These are phyloP conservation scores for Aspergillus avenaceus DNA, from an alignment of 495 filamentous ascomycete genomes.

Conservation along the genomic window DNA sequence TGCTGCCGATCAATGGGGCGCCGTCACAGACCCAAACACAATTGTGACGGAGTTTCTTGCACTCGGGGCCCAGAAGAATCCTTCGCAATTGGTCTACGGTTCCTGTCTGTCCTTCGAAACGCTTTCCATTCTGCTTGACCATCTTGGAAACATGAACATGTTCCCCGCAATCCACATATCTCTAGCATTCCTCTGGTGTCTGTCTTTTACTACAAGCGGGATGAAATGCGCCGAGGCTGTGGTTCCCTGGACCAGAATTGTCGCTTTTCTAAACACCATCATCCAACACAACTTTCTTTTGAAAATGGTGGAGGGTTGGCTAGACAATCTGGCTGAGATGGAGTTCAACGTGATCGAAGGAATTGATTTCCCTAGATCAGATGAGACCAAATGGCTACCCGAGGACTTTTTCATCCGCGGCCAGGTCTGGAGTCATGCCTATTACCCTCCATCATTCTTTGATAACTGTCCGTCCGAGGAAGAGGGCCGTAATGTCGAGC, in stretches of 20 bases:
- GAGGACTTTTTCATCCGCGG: slow-evolving; percentile 84
- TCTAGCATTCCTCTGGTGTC: slow-evolving; percentile 64
- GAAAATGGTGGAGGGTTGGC: not conserved
- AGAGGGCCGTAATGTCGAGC: slow-evolving; percentile 70
- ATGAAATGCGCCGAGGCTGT: slow-evolving; percentile 48
- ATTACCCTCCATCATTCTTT: slow-evolving; percentile 72
- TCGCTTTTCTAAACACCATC: slow-evolving; percentile 64
- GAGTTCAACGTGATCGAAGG: slow-evolving; percentile 45
- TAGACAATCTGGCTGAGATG: slow-evolving; percentile 16
- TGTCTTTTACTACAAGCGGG: slow-evolving; percentile 47
- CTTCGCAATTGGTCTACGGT: slow-evolving; percentile 24
- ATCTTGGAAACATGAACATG: slow-evolving; percentile 58
- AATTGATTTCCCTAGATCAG: slow-evolving; percentile 47
- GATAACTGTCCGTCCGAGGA: slow-evolving; percentile 64
- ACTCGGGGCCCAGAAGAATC: slow-evolving; percentile 7
- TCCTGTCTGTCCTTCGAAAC: slow-evolving; percentile 43
- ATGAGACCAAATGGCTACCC: slow-evolving; percentile 62
- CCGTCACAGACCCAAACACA: slow-evolving; percentile 5
- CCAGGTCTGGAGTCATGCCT: slow-evolving; percentile 62
- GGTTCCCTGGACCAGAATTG: slow-evolving; percentile 66
- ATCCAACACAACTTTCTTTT: slow-evolving; percentile 17
- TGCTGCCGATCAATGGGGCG: slow-evolving; percentile 16
- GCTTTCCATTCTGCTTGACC: slow-evolving; percentile 51
- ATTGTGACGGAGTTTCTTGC: slow-evolving; percentile 13
- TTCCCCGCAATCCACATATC: slow-evolving; percentile 65